phyloP scores from a whole-genome alignment of 192 early-diverging fungal genomes.

The Backusella tarrabulga region DNA sequence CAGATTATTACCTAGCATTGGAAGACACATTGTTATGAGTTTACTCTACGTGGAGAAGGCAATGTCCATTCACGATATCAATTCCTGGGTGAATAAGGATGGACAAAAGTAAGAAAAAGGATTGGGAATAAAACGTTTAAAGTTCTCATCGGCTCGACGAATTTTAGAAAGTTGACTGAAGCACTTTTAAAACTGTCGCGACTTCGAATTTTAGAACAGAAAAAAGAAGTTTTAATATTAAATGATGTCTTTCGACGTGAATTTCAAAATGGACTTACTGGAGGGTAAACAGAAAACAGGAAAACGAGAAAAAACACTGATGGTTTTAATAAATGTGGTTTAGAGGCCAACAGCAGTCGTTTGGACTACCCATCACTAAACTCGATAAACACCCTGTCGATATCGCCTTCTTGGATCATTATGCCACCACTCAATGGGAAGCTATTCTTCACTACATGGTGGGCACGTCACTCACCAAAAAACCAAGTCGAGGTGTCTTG shows the following conservation, averaged over 20 bases:
- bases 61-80: slow-evolving; percentile 55
- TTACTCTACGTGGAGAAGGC: slow-evolving; percentile 74
- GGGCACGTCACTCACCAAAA: slow-evolving; percentile 66
- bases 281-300: slow-evolving; percentile 45
- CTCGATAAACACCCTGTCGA: slow-evolving; percentile 65
- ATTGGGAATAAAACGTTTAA: too few species aligned
- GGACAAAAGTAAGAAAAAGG: slow-evolving; percentile 31
- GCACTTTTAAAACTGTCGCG: slow-evolving; percentile 69
- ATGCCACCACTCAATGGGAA: slow-evolving; percentile 88
- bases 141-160: neutral
- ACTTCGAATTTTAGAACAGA: slow-evolving; percentile 67
- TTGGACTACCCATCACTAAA: slow-evolving; percentile 72
- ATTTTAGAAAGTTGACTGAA: slow-evolving; percentile 54
- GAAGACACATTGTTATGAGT: slow-evolving; percentile 88
- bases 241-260: slow-evolving; percentile 67
- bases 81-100: slow-evolving; percentile 35
- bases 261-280: slow-evolving; percentile 71
- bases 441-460: slow-evolving; percentile 93
- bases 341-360: slow-evolving; percentile 83
- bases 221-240: slow-evolving; percentile 51
- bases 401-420: slow-evolving; percentile 69
- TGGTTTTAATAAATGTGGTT: neutral
- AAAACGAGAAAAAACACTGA: neutral
- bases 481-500: slow-evolving; percentile 68
- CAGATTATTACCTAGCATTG: slow-evolving; percentile 76